Percentiles rank a stretch among this genome's conserved stretches.
phyloP scores from a whole-genome alignment of 371 early-diverging fungal genomes.

The Sporodiniella umbellata region DNA sequence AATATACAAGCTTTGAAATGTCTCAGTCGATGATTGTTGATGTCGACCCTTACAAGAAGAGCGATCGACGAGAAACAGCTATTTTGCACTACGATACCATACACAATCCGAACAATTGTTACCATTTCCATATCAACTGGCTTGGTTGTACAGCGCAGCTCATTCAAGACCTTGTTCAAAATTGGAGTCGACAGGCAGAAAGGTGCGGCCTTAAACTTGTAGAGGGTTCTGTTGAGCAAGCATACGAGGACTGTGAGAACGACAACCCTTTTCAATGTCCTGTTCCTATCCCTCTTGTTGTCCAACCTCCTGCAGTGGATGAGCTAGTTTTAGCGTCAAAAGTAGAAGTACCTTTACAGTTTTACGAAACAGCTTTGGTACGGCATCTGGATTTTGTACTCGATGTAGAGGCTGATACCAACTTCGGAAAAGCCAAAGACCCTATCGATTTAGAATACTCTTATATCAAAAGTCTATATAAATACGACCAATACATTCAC shows the following conservation, averaged over 20 bases:
- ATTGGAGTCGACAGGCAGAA: conserved; percentile 85
- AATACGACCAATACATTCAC: conserved; percentile 90
- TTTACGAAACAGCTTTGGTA: conserved; percentile 82
- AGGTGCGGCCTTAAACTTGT: conserved; percentile 87
- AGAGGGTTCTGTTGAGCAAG: conserved; percentile 89
- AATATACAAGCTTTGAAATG: conserved; percentile 41
- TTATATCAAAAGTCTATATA: conserved; percentile 63
- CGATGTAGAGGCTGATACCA: conserved; percentile 88
- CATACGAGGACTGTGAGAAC: conserved; percentile 58
- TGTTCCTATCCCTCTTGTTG: conserved; percentile 62
- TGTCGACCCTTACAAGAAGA: conserved; percentile 71
- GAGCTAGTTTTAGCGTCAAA: conserved; percentile 37
- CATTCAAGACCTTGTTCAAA: conserved; percentile 82
- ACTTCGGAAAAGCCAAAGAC: conserved; percentile 52
- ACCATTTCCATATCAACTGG: conserved; percentile 95
- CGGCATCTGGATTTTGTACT: conserved; percentile 83
- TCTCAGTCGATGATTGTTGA: conserved; percentile 70
- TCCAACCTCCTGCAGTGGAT: conserved; percentile 60
- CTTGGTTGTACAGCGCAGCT: conserved; percentile 89
- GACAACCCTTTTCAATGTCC: conserved; percentile 91
- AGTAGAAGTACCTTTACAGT: conserved; percentile 64
- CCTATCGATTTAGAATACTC: conserved; percentile 60
- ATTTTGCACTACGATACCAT: conserved; percentile 88
- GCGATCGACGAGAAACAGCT: conserved; percentile 80
- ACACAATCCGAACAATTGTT: conserved; percentile 85